A percentile compares a stretch with the other conserved stretches of the same genome.
Evolutionary conservation across 495 filamentous ascomycete species (phyloP).

Genomic region (Astrothelium macrocarpum): DNA sequence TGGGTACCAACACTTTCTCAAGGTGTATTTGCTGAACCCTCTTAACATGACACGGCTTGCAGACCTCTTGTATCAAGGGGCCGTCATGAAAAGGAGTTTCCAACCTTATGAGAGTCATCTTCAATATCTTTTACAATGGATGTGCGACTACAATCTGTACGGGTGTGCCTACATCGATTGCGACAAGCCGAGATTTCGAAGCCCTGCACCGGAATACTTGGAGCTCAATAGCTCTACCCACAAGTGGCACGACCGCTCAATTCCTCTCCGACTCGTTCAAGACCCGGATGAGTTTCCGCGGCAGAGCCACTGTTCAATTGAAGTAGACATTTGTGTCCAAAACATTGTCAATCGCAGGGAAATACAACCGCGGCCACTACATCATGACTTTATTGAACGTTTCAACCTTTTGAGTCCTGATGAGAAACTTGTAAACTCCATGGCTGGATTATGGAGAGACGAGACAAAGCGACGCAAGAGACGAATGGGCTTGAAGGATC

Average conservation of each 20-base stretch:
- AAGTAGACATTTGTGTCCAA: conserved; percentile 79
- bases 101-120: conserved; percentile 93
- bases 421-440: conserved; percentile 79
- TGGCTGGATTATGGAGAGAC: conserved; percentile 89
- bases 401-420: conserved; percentile 53
- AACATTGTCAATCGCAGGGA: conserved; percentile 76
- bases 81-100: conserved; percentile 67
- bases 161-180: conserved; percentile 82
- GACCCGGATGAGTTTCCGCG: conserved; percentile 56
- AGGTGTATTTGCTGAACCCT: conserved; percentile 88
- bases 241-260: conserved; percentile 71
- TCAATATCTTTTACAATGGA: conserved; percentile 88
- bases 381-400: conserved; percentile 79
- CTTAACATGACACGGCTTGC: conserved; percentile 68
- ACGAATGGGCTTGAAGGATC: conserved; percentile 50
- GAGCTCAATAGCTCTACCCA: conserved; percentile 45
- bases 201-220: conserved; percentile 61
- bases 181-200: conserved; percentile 57
- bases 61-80: conserved; percentile 77
- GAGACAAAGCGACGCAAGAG: conserved; percentile 71
- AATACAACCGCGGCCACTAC: conserved; percentile 62
- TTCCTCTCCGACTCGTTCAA: conserved; percentile 44
- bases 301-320: conserved; percentile 77
- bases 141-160: conserved; percentile 95
- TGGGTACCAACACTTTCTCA: conserved; percentile 83